Conservation (phyloP, 1,284 basidiomycete genomes). For the Apiotrichum mycotoxinovorans region DNA sequence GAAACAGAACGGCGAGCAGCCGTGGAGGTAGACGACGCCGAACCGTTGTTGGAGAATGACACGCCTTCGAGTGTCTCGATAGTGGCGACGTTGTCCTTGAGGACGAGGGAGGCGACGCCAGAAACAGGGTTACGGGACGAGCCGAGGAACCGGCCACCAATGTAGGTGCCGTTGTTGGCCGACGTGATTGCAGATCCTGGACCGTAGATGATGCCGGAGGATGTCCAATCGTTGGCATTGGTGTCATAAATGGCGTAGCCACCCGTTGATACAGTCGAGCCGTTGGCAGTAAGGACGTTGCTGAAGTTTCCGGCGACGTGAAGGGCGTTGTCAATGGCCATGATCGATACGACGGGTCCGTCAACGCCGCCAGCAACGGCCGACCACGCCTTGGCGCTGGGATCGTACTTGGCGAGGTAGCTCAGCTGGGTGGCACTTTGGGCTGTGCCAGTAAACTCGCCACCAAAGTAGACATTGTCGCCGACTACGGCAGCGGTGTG, state of each 20-base stretch:
- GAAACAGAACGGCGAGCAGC: conserved; percentile 1
- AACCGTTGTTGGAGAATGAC: conserved; percentile 29
- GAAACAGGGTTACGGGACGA: conserved; percentile 46
- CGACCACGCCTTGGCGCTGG: conserved; percentile 64
- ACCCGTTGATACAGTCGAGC: conserved; percentile 53
- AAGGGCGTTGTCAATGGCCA: conserved; percentile 52
- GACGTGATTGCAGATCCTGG: conserved; percentile 64
- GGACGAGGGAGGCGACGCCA: conserved; percentile 51
- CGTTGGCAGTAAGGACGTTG: conserved; percentile 52
- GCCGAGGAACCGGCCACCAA: conserved; percentile 52
- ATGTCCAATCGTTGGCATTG: conserved; percentile 63
- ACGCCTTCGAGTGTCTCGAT: conserved; percentile 35
- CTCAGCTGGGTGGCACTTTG: conserved; percentile 57
- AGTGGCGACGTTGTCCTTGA: conserved; percentile 32
- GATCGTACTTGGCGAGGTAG: conserved; percentile 73
- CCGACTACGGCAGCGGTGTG: conserved; percentile 61
- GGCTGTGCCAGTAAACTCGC: conserved; percentile 71
- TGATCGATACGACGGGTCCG: conserved; percentile 62
- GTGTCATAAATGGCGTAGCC: conserved; percentile 79
- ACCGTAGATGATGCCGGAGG: conserved; percentile 68
- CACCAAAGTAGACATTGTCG: conserved; percentile 74
- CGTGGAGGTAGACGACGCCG: conserved; percentile 11
- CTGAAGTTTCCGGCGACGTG: conserved; percentile 75
- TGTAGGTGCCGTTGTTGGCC: conserved; percentile 48
- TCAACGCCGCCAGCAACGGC: conserved; percentile 71